Base-by-base conservation (phyloP, 2,329 filamentous ascomycete species). In the Aspergillus tamarii region DNA sequence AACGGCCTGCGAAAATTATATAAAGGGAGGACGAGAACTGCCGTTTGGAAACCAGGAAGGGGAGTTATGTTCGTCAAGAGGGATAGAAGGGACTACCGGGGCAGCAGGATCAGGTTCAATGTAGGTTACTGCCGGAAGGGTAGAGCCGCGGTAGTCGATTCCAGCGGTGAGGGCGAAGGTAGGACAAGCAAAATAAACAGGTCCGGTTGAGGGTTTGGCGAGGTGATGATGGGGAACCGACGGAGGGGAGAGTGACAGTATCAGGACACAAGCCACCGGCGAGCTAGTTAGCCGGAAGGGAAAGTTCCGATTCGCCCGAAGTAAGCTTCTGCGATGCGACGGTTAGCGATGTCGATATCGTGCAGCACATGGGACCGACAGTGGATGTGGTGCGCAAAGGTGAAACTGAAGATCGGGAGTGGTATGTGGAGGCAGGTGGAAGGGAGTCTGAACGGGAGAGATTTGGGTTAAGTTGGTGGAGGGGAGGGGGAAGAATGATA, bases 281-380 rank as follows among this genome's bases (percentile, higher is more conserved):
- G 56, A 70, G 64, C 63, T 68, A 66, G 61, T 60, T 67, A 48
- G 60, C 64, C 68, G 66, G 66, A 68, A 66, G 65, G 69, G 59
- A 65, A 66, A 62, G 63, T 65, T 70, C 70, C 69, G 70, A 72
- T 72, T 72, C 68, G 69, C 64, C 64, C 62, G 60, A 53, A 55
- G 66, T 58, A 62, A 62, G 61, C 64, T 64, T 53, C 67, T 66
- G 32, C 54, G 28, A 62, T 46, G 62, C 61, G 64, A 55, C 59
- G 56, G 65, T 71, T 70, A 71, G 68, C 62, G 39, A 59, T 34
- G 48, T 36, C 34, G 41, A 45, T 41, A 45, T 41, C 39, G 41
- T 58, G 45, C 32, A 57, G 34, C 52, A 57, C 48, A 61, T 14
- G 52, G 26, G 41, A 57, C 60, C 14, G 8, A 34, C 43, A 46